Evolutionary conservation across 1,284 basidiomycete genomes (phyloP).

Genomic region (Leccinum pachyderme): DNA sequence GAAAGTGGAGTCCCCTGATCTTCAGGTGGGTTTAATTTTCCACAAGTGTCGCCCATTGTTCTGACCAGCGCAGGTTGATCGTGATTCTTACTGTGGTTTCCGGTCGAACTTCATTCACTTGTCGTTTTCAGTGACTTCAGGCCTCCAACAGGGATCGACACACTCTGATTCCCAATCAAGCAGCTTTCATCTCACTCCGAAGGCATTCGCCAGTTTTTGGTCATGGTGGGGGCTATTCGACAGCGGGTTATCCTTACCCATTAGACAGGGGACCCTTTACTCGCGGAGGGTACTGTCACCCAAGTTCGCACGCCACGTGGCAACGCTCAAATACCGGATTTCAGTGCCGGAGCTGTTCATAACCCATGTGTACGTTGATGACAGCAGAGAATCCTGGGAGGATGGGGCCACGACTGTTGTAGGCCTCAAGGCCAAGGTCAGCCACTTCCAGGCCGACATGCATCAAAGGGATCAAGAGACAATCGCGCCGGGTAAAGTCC

Average conservation of each 20-base stretch:
- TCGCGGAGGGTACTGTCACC: slow-evolving; percentile 75
- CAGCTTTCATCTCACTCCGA: slow-evolving; percentile 86
- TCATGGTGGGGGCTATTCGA: slow-evolving; percentile 91
- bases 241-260: slow-evolving; percentile 76
- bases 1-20: slow-evolving; percentile 45
- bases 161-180: slow-evolving; percentile 42
- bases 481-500: slow-evolving; percentile 47
- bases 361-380: slow-evolving; percentile 86
- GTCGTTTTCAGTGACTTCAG: slow-evolving; percentile 83
- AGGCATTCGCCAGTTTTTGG: slow-evolving; percentile 89
- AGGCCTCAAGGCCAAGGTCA: slow-evolving; percentile 82
- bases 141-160: slow-evolving; percentile 34
- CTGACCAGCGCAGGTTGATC: slow-evolving; percentile 37
- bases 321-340: slow-evolving; percentile 92
- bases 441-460: slow-evolving; percentile 84
- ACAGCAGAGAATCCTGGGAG: slow-evolving; percentile 74
- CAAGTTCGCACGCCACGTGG: slow-evolving; percentile 88
- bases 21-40: slow-evolving; percentile 43
- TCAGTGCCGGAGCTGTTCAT: slow-evolving; percentile 79
- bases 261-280: slow-evolving; percentile 84
- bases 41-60: neutral
- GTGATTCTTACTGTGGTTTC: slow-evolving; percentile 88
- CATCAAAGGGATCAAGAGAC: slow-evolving; percentile 91
- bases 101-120: slow-evolving; percentile 95
- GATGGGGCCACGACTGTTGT: slow-evolving; percentile 79